Percentiles rank a stretch among this genome's conserved stretches.
Evolutionary conservation across 179 eudicot species (phyloP).

Genomic region (Amaranthus tricolor): DNA sequence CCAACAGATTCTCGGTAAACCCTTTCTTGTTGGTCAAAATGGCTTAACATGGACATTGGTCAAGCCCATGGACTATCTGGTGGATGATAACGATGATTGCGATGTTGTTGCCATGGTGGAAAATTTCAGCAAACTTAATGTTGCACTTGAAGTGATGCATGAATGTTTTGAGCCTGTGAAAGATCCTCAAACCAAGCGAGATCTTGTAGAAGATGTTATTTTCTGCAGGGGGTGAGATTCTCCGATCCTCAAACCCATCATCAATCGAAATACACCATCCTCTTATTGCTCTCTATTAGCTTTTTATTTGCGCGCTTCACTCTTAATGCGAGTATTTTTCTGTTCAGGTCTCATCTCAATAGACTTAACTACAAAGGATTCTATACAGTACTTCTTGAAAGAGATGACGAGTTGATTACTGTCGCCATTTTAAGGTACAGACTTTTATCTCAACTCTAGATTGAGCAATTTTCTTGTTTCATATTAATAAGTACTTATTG

Average conservation of each 20-base stretch:
- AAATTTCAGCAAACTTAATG: conserved; percentile 62
- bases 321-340: conserved; percentile 6
- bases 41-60: conserved; percentile 71
- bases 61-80: conserved; percentile 40
- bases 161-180: conserved; percentile 88
- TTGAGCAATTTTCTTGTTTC: conserved; percentile 5
- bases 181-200: conserved; percentile 66
- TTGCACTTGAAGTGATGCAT: conserved; percentile 91
- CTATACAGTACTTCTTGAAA: conserved; percentile 81
- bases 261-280: neutral
- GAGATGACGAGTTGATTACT: conserved; percentile 72
- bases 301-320: neutral
- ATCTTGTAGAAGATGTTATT: conserved; percentile 84
- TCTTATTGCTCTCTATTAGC: neutral
- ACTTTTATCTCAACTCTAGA: neutral
- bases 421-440: conserved; percentile 74
- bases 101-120: conserved; percentile 44
- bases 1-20: conserved; percentile 55
- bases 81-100: conserved; percentile 28
- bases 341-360: conserved; percentile 69
- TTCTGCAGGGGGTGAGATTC: conserved; percentile 68
- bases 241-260: neutral
- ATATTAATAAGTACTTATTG: conserved; percentile 2
- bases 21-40: conserved; percentile 53
- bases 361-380: conserved; percentile 86